These are phyloP conservation scores for Lomentospora prolificans DNA, from an alignment of 2,329 filamentous ascomycete species.

Conservation along the genomic window DNA sequence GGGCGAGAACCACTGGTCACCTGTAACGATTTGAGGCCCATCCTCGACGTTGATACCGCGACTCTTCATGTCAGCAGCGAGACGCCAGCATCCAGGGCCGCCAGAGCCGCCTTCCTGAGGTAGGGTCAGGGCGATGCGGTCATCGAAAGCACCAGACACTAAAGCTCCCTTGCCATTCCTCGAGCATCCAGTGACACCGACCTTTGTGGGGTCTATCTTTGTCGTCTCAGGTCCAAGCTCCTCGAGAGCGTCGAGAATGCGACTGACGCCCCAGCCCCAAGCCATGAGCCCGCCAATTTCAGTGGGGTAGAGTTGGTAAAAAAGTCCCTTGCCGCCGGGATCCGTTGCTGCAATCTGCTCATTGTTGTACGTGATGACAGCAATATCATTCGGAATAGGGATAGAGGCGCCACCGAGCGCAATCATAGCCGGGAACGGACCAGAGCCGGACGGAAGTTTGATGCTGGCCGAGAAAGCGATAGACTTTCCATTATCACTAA, in stretches of 20 bases:
- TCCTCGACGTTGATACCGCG: constrained; percentile 38
- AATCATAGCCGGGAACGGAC: constrained; percentile 38
- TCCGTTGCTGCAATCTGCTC: constrained; percentile 29
- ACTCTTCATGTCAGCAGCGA: constrained; percentile 23
- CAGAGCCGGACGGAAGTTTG: constrained; percentile 20
- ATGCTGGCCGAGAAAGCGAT: constrained; percentile 22
- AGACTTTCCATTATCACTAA: constrained; percentile 21
- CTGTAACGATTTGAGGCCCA: constrained; percentile 37
- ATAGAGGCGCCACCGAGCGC: constrained; percentile 32
- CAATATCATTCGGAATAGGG: constrained; percentile 34
- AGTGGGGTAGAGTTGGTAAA: constrained; percentile 39
- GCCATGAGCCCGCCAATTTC: constrained; percentile 35
- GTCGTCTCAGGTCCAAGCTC: constrained; percentile 21
- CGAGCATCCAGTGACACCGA: constrained; percentile 40
- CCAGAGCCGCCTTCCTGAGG: constrained; percentile 39
- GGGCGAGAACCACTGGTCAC: constrained; percentile 43
- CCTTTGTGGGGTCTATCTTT: constrained; percentile 23
- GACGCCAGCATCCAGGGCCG: constrained; percentile 38
- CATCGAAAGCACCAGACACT: constrained; percentile 33
- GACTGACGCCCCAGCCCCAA: constrained; percentile 40
- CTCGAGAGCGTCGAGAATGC: constrained; percentile 38
- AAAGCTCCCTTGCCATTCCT: constrained; percentile 42
- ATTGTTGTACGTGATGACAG: constrained; percentile 38
- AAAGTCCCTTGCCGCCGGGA: constrained; percentile 31
- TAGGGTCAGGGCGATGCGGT: constrained; percentile 36